A percentile compares a stretch with the other conserved stretches of the same genome.
Evolutionary conservation across 1,284 basidiomycete species (phyloP).

Genomic region (Exobasidium cylindrosporum): DNA sequence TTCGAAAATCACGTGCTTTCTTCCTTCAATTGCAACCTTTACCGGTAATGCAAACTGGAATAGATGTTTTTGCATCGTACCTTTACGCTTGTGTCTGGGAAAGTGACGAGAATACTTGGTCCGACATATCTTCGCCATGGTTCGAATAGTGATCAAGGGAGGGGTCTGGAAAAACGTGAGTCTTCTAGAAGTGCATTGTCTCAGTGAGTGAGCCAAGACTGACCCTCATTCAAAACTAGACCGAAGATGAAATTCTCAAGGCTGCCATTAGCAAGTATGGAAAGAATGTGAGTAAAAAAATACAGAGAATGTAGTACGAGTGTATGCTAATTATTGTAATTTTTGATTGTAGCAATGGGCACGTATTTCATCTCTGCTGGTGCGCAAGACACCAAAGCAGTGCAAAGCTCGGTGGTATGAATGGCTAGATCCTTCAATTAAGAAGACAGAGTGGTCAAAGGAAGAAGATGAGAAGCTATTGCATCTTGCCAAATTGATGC

Average conservation of each 20-base stretch:
- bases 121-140: no score
- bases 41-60: no score
- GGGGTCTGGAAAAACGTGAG: slow-evolving; percentile 53
- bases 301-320: no score
- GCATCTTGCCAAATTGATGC: slow-evolving; percentile 97
- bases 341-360: slow-evolving; percentile 70
- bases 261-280: slow-evolving; percentile 55
- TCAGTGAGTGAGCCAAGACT: no score
- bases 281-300: slow-evolving; percentile 28
- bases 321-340: no score
- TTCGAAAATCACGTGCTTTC: no score
- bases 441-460: slow-evolving; percentile 88
- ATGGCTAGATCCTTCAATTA: slow-evolving; percentile 99
- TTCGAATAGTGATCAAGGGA: slow-evolving; percentile 54
- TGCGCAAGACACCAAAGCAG: slow-evolving; percentile 98
- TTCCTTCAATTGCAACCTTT: no score
- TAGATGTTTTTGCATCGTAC: no score
- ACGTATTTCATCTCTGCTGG: slow-evolving; percentile 93
- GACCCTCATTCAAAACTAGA: no score
- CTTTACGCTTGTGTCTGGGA: no score
- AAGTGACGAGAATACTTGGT: no score
- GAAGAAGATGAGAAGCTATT: slow-evolving; percentile 94
- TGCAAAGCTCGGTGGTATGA: slow-evolving; percentile 99
- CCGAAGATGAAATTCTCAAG: slow-evolving; percentile 55
- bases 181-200: neutral